Base-by-base conservation (phyloP, 306 rosid genomes). In the Dryas drummondii region DNA sequence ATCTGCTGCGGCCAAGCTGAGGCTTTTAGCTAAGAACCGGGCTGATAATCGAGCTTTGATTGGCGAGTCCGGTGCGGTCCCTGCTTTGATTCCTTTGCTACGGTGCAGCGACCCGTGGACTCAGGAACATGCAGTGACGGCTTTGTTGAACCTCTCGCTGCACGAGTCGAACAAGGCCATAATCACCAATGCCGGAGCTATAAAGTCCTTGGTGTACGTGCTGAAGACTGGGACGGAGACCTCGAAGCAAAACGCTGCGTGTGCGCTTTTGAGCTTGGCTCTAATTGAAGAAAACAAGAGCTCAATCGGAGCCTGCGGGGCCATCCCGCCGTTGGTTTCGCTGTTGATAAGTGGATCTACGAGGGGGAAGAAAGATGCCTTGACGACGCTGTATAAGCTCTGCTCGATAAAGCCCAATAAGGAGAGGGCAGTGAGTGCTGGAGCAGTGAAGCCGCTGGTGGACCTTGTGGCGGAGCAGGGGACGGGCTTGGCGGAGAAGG, bases 231-330 rank as follows among this genome's bases (percentile, higher is more conserved):
- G 99, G 2, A 94, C 99, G 0, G 96, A 94, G 65, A 86, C 90
- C 15, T 94, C 98, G 42, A 94, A 94, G 78, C 97, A 94, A 81
- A 94, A 94, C 91, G 97, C 99, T 0, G 97, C 99, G 1, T 94
- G 99, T 47, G 98, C 98, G 49, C 79, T 94, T 12, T 45, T 94
- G 22, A 94, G 99, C 81, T 82, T 94, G 5, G 94, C 99, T 12
- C 65, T 92, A 45, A 73, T 92, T 6, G 98, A 94, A 54, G 98
- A 92, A 64, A 94, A 94, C 82, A 89, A 84, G 74, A 82, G 84
- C 74, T 93, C 98, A 1, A 93, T 93, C 16, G 98, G 98, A 1
- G 98, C 91, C 4, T 91, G 94, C 11, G 98, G 97, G 0, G 94
- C 98, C 1, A 89, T 93, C 16, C 97, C 98, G 0, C 98, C 92